Evolutionary conservation across 208 protist genomes (phyloP).

Genomic region (Crithidia fasciculata): DNA sequence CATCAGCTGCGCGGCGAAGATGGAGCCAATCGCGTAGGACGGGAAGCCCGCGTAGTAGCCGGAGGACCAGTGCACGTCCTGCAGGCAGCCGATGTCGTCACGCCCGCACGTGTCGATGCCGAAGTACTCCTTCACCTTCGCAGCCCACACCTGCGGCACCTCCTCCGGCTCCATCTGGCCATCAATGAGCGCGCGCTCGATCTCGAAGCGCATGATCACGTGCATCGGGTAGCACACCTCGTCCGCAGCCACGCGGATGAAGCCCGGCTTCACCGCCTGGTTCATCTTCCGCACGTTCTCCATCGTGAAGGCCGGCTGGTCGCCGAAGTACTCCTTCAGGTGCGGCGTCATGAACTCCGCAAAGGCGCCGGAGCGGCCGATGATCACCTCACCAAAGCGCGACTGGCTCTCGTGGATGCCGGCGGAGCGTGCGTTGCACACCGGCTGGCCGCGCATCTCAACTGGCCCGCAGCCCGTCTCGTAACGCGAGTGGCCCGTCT

Average conservation of each 20-base stretch:
- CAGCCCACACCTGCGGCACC: neutral
- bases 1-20: neutral
- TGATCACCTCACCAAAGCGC: neutral
- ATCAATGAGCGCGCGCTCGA: neutral
- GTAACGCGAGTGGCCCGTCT: constrained; percentile 17
- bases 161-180: constrained; percentile 17
- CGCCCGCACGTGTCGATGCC: neutral
- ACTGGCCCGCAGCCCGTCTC: neutral
- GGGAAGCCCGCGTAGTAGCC: neutral
- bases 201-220: neutral
- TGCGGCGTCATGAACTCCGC: neutral
- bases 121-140: neutral
- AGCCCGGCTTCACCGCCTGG: neutral
- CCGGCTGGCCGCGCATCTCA: neutral
- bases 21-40: neutral
- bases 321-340: neutral
- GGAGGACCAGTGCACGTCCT: neutral
- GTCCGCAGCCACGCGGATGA: neutral
- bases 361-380: neutral
- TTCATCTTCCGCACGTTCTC: neutral
- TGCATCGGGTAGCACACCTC: neutral
- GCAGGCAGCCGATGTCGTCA: neutral
- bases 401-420: neutral
- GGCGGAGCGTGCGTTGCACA: neutral
- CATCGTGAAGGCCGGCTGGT: neutral